phyloP scores from a whole-genome alignment of 352 stramenopile species.

The Globisporangium middletonii region DNA sequence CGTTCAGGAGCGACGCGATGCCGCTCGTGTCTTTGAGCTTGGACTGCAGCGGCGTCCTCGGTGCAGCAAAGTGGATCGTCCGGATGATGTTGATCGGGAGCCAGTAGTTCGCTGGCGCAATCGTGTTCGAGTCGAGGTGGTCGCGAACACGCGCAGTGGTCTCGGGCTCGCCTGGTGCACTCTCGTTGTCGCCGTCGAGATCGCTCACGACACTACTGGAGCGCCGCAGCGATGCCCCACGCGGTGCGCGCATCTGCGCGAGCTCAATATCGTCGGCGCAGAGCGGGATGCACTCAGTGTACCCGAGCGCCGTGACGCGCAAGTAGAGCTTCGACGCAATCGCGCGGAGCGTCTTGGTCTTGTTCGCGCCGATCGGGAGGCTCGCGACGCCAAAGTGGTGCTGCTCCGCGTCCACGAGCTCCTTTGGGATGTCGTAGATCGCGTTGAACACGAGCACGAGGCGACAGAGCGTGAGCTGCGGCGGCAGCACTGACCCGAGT shows the following conservation, averaged over 20 bases:
- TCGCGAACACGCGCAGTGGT: slow-evolving; percentile 3
- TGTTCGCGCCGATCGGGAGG: slow-evolving; percentile 13
- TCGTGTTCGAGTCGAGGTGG: slow-evolving; percentile 4
- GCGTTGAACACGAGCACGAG: slow-evolving; percentile 73
- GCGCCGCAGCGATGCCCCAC: slow-evolving; percentile 29
- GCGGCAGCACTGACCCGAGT: slow-evolving; percentile 33
- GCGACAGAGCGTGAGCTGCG: slow-evolving; percentile 70
- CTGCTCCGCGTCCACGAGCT: slow-evolving; percentile 66
- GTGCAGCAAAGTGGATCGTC: slow-evolving; percentile 71
- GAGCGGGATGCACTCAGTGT: slow-evolving; percentile 71
- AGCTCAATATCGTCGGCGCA: slow-evolving; percentile 45
- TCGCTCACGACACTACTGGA: slow-evolving; percentile 22
- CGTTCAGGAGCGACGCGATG: slow-evolving; percentile 50
- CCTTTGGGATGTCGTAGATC: slow-evolving; percentile 76
- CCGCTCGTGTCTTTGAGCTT: slow-evolving; percentile 78
- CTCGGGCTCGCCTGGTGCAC: slow-evolving; percentile 10
- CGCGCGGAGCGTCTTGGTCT: slow-evolving; percentile 14
- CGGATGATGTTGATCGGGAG: slow-evolving; percentile 72
- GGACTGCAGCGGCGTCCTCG: slow-evolving; percentile 59
- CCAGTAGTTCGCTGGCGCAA: slow-evolving; percentile 43
- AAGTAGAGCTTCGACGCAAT: slow-evolving; percentile 52
- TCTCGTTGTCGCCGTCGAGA: slow-evolving; percentile 19
- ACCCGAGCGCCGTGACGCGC: slow-evolving; percentile 64
- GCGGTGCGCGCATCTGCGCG: slow-evolving; percentile 37
- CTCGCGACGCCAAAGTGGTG: slow-evolving; percentile 15